These are phyloP conservation scores for Erodium maritimum DNA, from an alignment of 345 rosid genomes.

Conservation along the genomic window DNA sequence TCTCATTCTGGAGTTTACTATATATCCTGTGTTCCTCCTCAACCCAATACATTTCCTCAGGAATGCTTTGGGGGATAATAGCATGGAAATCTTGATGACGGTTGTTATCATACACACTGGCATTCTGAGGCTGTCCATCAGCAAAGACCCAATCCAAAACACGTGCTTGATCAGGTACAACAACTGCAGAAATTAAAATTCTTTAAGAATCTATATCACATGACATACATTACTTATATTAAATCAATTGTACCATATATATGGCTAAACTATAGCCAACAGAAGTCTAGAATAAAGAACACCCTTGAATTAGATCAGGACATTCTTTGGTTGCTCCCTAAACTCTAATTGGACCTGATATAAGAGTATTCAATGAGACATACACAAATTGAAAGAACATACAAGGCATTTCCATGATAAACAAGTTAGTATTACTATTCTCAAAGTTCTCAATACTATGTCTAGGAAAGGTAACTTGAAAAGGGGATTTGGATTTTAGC, in stretches of 20 bases:
- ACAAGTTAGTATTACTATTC: neutral
- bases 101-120: constrained; percentile 66
- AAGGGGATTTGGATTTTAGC: neutral
- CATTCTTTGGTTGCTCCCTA: neutral
- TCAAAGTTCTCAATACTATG: neutral
- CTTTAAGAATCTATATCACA: neutral
- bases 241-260: neutral
- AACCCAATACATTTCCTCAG: constrained; percentile 53
- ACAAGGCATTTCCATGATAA: neutral
- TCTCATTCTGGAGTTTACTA: constrained; percentile 55
- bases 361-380: neutral
- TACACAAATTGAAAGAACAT: neutral
- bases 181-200: constrained; percentile 35
- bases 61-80: constrained; percentile 35
- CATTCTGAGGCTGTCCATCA: constrained; percentile 73
- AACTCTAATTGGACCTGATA: neutral
- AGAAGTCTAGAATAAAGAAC: neutral
- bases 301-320: neutral
- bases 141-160: constrained; percentile 89
- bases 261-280: neutral
- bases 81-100: constrained; percentile 64
- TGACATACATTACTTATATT: neutral
- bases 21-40: constrained; percentile 60
- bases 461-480: neutral
- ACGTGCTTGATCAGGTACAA: constrained; percentile 49